A percentile compares a stretch with the other conserved stretches of the same genome.
These are phyloP conservation scores for Cladorrhinum samala DNA, from an alignment of 495 filamentous ascomycete species.

Conservation along the genomic window DNA sequence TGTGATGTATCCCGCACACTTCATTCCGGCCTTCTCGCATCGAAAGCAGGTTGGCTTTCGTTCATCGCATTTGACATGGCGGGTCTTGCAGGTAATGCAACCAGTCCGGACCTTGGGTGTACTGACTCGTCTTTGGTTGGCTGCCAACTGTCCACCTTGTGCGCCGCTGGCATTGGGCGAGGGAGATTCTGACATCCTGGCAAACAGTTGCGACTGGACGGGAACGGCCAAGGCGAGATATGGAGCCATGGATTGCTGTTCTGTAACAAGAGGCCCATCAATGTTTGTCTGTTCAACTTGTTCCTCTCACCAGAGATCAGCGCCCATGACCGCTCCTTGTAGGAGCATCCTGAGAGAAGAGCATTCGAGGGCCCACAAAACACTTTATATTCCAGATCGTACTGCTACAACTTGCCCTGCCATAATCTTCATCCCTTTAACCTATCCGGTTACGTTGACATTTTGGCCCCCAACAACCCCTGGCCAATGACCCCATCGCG, in stretches of 20 bases:
- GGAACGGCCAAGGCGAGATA: not conserved
- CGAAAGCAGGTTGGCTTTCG: slow-evolving; percentile 47
- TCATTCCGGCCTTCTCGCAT: slow-evolving; percentile 47
- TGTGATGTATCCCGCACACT: slow-evolving; percentile 49
- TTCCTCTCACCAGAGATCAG: not conserved
- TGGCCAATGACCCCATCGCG: too few species aligned
- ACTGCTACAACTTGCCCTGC: too few species aligned
- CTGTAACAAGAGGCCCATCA: not conserved
- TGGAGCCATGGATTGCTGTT: not conserved
- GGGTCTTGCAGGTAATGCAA: slow-evolving; percentile 28
- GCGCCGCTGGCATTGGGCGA: not conserved
- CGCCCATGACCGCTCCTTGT: not conserved
- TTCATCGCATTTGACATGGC: slow-evolving; percentile 54
- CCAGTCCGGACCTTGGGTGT: slow-evolving; percentile 29
- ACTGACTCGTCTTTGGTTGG: slow-evolving; percentile 10
- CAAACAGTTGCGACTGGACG: not conserved
- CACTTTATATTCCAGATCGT: too few species aligned
- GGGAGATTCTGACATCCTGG: not conserved
- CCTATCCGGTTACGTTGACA: too few species aligned
- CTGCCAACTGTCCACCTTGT: not conserved
- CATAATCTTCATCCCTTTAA: too few species aligned
- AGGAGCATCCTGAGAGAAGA: too few species aligned
- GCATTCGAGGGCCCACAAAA: too few species aligned
- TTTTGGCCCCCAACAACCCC: too few species aligned
- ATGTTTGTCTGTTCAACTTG: not conserved